Evolutionary conservation across 805 yeast species (phyloP), one percentile per base, ranked within the genome.

Genomic region (Kuraishia capsulata): DNA sequence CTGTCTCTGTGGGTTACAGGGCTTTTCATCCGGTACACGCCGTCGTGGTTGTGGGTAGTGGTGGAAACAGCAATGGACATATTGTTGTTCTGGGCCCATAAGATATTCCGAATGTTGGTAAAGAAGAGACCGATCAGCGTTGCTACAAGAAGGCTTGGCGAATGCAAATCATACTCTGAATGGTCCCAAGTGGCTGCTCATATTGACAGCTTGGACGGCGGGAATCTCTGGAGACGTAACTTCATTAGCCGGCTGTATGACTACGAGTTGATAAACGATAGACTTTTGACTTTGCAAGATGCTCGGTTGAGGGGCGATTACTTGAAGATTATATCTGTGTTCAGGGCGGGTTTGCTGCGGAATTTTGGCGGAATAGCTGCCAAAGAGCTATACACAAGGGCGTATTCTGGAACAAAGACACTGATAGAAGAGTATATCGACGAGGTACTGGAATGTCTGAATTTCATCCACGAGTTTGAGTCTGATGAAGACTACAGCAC

Each of bases 341-440:
- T 90, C 34, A 62, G 96, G 30, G 81, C 95, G 0, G 95, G 96
- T 0, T 71, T 88, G 51, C 63, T 92, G 26, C 63, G 98, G 30
- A 92, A 92, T 53, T 84, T 90, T 62, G 97, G 95, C 5, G 94
- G 95, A 1, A 86, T 92, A 4, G 73, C 94, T 1, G 84, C 81
- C 46, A 78, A 81, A 45, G 72, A 79, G 39, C 62, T 92, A 33
- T 90, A 84, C 64, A 81, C 81, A 39, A 78, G 87, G 41, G 75
- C 95, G 0, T 82, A 85, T 48, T 67, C 83, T 42, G 98, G 98
- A 2, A 92, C 97, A 1, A 92, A 92, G 61, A 61, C 76, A 38
- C 65, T 88, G 44, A 90, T 92, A 38, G 97, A 92, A 56, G 90
- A 85, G 39, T 87, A 88, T 54, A 78, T 88, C 20, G 63, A 71